These are phyloP conservation scores for Capillidium heterosporum DNA, from an alignment of 371 early-diverging fungal species.

Conservation along the genomic window DNA sequence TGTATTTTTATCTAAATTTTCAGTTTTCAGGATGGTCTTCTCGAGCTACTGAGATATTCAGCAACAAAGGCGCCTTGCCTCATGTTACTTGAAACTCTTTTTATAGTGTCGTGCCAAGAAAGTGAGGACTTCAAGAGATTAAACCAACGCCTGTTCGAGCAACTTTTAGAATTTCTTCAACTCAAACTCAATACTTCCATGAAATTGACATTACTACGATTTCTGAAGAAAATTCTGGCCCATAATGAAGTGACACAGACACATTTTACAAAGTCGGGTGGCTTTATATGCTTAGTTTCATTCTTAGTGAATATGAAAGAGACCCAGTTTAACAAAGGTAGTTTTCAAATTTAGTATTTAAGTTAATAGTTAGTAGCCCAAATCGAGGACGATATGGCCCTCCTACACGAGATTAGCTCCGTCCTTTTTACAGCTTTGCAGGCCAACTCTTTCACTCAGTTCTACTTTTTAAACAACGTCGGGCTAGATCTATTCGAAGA, in stretches of 20 bases:
- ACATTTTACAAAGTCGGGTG: neutral
- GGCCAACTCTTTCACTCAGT: conserved; percentile 17
- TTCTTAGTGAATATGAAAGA: neutral
- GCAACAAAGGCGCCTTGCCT: neutral
- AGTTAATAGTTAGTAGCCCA: no score
- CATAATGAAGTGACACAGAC: neutral
- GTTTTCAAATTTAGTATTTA: neutral
- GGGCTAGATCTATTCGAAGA: conserved; percentile 36
- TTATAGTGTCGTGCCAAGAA: neutral
- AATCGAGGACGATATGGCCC: no score
- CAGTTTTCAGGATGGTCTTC: neutral
- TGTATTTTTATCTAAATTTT: no score
- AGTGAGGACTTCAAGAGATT: neutral
- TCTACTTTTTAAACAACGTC: conserved; percentile 27
- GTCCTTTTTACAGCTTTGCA: neutral
- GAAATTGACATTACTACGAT: neutral
- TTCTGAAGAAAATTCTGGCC: neutral
- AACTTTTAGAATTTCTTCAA: neutral
- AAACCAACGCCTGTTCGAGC: neutral
- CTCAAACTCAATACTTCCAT: neutral
- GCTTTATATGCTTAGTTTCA: neutral
- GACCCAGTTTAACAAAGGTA: neutral
- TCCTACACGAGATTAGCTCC: neutral
- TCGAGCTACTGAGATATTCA: neutral
- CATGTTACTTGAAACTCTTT: neutral